Evolutionary conservation across 116 monocot species (phyloP), one percentile per base, ranked within the genome.

Genomic region (Posidonia oceanica): DNA sequence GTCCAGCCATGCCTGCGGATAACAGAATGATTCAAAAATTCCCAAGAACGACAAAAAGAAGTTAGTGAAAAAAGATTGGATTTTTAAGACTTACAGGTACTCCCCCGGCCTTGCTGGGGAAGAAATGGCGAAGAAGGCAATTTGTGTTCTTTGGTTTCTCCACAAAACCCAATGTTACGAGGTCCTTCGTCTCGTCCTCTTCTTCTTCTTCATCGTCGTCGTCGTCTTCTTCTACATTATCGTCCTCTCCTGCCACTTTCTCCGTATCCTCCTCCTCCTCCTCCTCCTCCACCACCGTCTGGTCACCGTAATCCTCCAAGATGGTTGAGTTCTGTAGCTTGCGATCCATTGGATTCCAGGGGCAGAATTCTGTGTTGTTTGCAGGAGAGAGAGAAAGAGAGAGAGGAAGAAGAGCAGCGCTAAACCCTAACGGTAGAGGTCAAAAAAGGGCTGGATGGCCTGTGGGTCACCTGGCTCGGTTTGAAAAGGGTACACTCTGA

Each of bases 91-190:
- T 39, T 79, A 95, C 91, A 5, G 92, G 92, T 36, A 82, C 69
- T 62, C 89, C 96, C 8, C 96, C 91, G 37, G 85, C 87, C 74
- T 97, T 97, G 83, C 86, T 85, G 37, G 96, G 96, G 75, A 97
- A 97, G 10, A 87, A 61, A 23, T 91, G 91, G 55, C 92, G 92
- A 67, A 83, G 89, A 36, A 97, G 85, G 39, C 18, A 72, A 1
- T 14, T 37, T 48, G 83, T 86, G 64, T 87, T 76, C 77, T 78
- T 78, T 1, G 91, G 86, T 69, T 97, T 83, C 71, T 87, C 87
- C 2, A 73, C 74, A 60, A 96, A 83, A 1, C 96, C 96, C 15
- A 97, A 71, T 37, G 76, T 75, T 14, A 86, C 81, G 21, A 64
- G 59, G 15, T 63, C 71, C 5, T 76, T 82, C 3, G 78, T 82